Percentiles rank a stretch among this genome's conserved stretches.
Evolutionary conservation across 768 basidiomycete species (phyloP).

Genomic region (Lactifluus echinatus): DNA sequence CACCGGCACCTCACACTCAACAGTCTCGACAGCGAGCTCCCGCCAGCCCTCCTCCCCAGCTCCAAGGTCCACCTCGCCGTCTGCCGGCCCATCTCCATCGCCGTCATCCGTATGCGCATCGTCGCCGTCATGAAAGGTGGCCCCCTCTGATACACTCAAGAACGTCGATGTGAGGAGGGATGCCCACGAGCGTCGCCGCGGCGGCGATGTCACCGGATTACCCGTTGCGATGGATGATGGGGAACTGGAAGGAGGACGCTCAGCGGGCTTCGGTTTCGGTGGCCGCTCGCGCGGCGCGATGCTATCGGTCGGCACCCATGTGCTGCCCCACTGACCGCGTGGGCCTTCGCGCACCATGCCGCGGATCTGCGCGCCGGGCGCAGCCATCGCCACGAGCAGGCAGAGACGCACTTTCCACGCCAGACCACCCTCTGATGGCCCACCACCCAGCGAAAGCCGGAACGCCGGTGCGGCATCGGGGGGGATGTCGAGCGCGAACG

Average conservation of each 20-base stretch:
- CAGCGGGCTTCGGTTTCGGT: slow-evolving; percentile 19
- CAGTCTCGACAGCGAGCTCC: slow-evolving; percentile 69
- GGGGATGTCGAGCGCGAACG: slow-evolving; percentile 88
- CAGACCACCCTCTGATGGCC: slow-evolving; percentile 51
- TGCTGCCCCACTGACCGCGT: slow-evolving; percentile 62
- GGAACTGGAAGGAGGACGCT: not conserved
- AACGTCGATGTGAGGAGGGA: slow-evolving; percentile 35
- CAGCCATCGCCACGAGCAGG: slow-evolving; percentile 70
- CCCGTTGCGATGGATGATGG: slow-evolving; percentile 17
- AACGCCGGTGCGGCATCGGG: slow-evolving; percentile 87
- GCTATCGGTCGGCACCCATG: slow-evolving; percentile 50
- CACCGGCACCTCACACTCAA: slow-evolving; percentile 91
- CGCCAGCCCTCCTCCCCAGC: slow-evolving; percentile 42
- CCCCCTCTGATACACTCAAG: slow-evolving; percentile 36
- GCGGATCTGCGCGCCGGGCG: slow-evolving; percentile 41
- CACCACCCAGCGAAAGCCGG: slow-evolving; percentile 46
- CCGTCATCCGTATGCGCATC: slow-evolving; percentile 30
- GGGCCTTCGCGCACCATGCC: slow-evolving; percentile 47
- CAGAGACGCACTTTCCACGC: slow-evolving; percentile 86
- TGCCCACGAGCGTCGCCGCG: slow-evolving; percentile 30
- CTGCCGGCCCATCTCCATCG: not conserved
- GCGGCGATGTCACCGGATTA: not conserved
- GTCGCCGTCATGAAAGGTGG: slow-evolving; percentile 55
- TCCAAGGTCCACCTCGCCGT: slow-evolving; percentile 25
- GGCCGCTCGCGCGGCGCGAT: slow-evolving; percentile 54